These are phyloP conservation scores for Hanseniaspora guilliermondii DNA, from an alignment of 805 yeast species.

Conservation along the genomic window DNA sequence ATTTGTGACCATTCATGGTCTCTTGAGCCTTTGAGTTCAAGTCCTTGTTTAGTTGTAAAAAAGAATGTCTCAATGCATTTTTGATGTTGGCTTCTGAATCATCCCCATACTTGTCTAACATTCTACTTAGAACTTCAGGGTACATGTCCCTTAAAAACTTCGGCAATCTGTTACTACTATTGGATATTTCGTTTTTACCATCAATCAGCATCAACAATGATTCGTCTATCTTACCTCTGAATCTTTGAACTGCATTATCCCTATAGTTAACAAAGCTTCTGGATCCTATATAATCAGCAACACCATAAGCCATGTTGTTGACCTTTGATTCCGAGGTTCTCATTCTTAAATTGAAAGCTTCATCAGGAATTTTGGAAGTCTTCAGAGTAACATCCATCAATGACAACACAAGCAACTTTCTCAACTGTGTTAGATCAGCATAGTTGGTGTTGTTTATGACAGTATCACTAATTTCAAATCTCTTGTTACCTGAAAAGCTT, in stretches of 20 bases:
- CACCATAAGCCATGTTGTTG: constrained; percentile 72
- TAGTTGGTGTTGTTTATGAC: constrained; percentile 35
- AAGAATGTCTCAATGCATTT: constrained; percentile 73
- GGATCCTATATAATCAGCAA: constrained; percentile 73
- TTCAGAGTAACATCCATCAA: constrained; percentile 92
- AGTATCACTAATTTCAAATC: constrained; percentile 73
- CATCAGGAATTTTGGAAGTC: constrained; percentile 81
- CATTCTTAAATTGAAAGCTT: constrained; percentile 65
- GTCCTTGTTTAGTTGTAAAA: constrained; percentile 67
- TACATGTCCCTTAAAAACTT: constrained; percentile 61
- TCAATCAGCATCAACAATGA: constrained; percentile 72
- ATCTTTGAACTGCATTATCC: constrained; percentile 77
- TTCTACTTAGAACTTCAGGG: constrained; percentile 48
- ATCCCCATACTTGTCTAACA: constrained; percentile 30
- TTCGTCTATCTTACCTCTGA: constrained; percentile 76
- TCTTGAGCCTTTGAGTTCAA: constrained; percentile 37
- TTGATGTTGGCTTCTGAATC: constrained; percentile 39
- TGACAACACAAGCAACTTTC: constrained; percentile 62
- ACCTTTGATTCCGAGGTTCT: constrained; percentile 79
- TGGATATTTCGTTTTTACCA: constrained; percentile 47
- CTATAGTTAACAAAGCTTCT: constrained; percentile 54
- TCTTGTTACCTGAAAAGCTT: constrained; percentile 83
- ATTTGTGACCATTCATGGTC: constrained; percentile 15
- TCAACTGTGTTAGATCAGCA: constrained; percentile 57
- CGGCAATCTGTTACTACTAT: constrained; percentile 53